Evolutionary conservation across 2,329 filamentous ascomycete species (phyloP), one percentile per base, ranked within the genome.

Genomic region (Dactylellina sp.): DNA sequence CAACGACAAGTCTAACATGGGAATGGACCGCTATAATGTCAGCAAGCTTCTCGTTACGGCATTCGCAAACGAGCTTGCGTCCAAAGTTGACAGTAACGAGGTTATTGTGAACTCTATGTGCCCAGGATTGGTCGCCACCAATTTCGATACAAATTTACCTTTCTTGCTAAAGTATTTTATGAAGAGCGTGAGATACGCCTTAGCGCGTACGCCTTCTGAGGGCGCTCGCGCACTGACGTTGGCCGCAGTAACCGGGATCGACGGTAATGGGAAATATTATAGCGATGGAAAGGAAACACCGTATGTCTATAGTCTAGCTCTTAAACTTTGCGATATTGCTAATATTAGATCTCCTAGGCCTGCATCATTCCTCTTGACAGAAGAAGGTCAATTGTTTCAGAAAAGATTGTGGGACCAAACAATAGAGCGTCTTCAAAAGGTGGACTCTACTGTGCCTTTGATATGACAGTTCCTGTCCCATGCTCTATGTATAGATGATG

Each of bases 101-200:
- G 60, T 79, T 7, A 55, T 79, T 37, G 22, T 79, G 40, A 80
- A 80, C 52, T 78, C 78, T 64, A 47, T 79, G 22, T 79, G 78
- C 61, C 79, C 79, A 0, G 79, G 77, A 0, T 64, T 79, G 59
- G 64, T 79, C 3, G 61, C 74, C n/a, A 79, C 77, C 0, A 46
- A 44, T 20, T 75, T 79, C 50, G 76, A 71, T 20, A 64, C 76
- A 39, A 52, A 75, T 37, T 56, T 77, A 16, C 77, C 77, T 2
- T n/a, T 78, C 2, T 50, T 75, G 42, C 3, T 78, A 14, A 70
- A 75, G 3, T 16, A 71, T 37, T 2, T 77, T 7, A n/a, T 75
- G 32, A 70, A 71, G 40, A 20, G 75, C 11, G 7, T 76, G 25
- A 49, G 75, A 18, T 61, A 42, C 12, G 7, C 78, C 6, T 47